Conservation (phyloP, 345 rosid species). For the Brassica carinata region DNA sequence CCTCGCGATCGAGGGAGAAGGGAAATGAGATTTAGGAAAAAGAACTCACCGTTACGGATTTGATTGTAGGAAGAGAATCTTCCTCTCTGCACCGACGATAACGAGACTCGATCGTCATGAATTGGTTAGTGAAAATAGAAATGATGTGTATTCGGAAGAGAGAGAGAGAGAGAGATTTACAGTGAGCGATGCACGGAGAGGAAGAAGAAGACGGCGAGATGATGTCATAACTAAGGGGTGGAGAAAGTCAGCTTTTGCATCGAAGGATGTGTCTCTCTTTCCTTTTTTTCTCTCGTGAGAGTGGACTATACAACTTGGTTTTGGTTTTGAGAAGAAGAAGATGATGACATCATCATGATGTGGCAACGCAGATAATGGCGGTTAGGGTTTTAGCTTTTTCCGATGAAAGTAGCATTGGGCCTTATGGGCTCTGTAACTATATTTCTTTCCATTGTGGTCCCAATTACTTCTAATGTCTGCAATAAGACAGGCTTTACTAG, state of each 20-base stretch:
- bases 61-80: slow-evolving; percentile 25
- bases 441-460: background rate
- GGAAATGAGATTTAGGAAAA: background rate
- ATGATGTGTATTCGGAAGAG: background rate
- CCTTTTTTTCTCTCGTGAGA: background rate
- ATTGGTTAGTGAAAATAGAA: slow-evolving; percentile 7
- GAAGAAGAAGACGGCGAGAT: slow-evolving; percentile 37
- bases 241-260: slow-evolving; percentile 15
- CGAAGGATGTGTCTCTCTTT: background rate
- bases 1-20: background rate
- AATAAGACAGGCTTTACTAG: no score
- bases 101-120: slow-evolving; percentile 23
- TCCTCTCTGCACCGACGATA: slow-evolving; percentile 47
- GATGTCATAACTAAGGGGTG: slow-evolving; percentile 17
- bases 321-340: background rate
- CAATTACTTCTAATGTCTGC: no score
- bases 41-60: slow-evolving; percentile 44
- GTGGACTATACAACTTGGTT: background rate
- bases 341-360: slow-evolving; percentile 28
- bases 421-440: background rate
- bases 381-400: slow-evolving; percentile 27
- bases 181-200: slow-evolving; percentile 34
- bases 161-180: slow-evolving; percentile 10
- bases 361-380: slow-evolving; percentile 18
- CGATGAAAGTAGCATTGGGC: background rate